Base-by-base conservation (phyloP, 1,139 yeast species). In the Groenewaldozyma sp. region DNA sequence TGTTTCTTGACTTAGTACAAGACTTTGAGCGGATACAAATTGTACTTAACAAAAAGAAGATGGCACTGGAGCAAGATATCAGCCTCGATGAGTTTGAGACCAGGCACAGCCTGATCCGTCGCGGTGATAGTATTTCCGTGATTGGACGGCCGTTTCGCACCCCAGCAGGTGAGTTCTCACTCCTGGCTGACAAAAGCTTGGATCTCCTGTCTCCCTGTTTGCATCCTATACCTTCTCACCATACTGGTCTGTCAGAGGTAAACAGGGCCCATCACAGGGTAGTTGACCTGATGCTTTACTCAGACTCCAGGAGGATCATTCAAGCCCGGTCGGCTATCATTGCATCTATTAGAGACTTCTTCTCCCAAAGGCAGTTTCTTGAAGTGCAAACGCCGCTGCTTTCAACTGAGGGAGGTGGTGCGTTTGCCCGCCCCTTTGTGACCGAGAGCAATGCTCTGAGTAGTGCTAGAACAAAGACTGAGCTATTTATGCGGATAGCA, bases 311-410 rank as follows among this genome's bases (percentile, higher is more conserved):
- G 31, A 65, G 73, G 4, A 62, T 71, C 1, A 64, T 91, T 1
- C 48, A 71, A 1, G 67, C 76, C 1, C 71, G 88, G 45, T 68
- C 80, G 2, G 54, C 64, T 21, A 63, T 87, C 1, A 65, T 78
- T 2, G 66, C 67, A 24, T 58, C 70, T 3, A 65, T 88, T 4
- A 63, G 96, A 20, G 51, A 56, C 2, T 87, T 74, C 52, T 68
- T 88, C 27, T 64, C 68, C 17, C 50, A 56, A 0, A 61, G 66
- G n/a, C 74, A 66, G 1, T 93, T 87, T 50, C 49, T 83, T 16
- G 96, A 87, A 55, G 94, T 91, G 0, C 82, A 79, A 42, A 91
- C 98, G 0, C 98, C 98, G 0, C 74, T 86, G 1, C 59, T 91
- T 13, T 75, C 87, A 0, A 71, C 20, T 62, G 72, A 33, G 71